Evolutionary conservation across 306 rosid species (phyloP).

Genomic region (Prinsepia uniflora): DNA sequence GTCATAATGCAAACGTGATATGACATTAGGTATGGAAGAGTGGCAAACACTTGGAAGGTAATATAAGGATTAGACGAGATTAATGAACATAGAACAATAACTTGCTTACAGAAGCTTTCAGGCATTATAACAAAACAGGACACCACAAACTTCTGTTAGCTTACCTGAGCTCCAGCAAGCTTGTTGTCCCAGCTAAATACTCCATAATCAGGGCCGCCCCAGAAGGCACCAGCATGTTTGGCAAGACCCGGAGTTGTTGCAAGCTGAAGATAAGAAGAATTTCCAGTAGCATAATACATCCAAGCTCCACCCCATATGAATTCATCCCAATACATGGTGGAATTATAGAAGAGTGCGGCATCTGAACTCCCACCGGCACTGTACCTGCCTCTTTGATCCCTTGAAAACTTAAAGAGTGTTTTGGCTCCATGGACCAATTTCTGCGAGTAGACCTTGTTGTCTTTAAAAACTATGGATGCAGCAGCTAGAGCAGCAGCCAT

Average conservation of each 20-base stretch:
- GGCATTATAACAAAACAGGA: background rate
- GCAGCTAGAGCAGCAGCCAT: slow-evolving; percentile 97
- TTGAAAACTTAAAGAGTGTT: slow-evolving; percentile 68
- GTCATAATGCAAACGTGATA: background rate
- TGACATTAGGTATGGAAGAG: background rate
- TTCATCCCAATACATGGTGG: slow-evolving; percentile 84
- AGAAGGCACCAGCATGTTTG: slow-evolving; percentile 95
- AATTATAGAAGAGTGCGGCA: slow-evolving; percentile 75
- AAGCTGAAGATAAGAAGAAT: slow-evolving; percentile 73
- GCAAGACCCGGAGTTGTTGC: slow-evolving; percentile 84
- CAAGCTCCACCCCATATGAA: slow-evolving; percentile 96
- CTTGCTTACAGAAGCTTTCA: background rate
- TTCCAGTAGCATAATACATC: slow-evolving; percentile 97
- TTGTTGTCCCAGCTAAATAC: slow-evolving; percentile 98
- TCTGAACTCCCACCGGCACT: slow-evolving; percentile 52
- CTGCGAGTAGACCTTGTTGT: slow-evolving; percentile 91
- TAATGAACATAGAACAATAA: background rate
- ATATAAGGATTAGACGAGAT: background rate
- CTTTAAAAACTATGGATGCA: slow-evolving; percentile 96
- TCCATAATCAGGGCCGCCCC: slow-evolving; percentile 96
- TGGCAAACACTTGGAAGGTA: background rate
- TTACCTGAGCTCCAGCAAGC: slow-evolving; percentile 98
- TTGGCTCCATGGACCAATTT: slow-evolving; percentile 93
- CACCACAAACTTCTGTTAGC: slow-evolving; percentile 8
- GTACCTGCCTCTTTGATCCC: slow-evolving; percentile 76